Percentiles rank a stretch among this genome's conserved stretches.
Evolutionary conservation across 1,284 basidiomycete genomes (phyloP).

Genomic region (Pascua sp.): DNA sequence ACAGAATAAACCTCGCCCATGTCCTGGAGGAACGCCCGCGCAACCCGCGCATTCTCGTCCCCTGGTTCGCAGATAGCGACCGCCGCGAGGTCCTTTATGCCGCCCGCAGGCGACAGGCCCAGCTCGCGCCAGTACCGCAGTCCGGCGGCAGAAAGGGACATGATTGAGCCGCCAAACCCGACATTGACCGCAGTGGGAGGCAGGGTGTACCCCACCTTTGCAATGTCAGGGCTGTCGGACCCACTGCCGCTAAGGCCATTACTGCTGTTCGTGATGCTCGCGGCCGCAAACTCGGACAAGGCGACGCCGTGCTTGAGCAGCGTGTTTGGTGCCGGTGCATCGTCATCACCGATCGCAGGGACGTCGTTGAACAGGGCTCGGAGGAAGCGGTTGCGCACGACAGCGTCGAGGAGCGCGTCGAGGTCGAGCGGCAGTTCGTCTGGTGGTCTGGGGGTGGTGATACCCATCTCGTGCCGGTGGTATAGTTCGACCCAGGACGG

Average conservation of each 20-base stretch:
- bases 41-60: conserved; percentile 6
- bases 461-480: neutral
- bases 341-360: neutral
- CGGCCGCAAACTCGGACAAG: conserved; percentile 11
- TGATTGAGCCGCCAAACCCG: conserved; percentile 29
- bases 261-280: neutral
- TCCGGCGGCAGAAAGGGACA: conserved; percentile 30
- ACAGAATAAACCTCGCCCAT: conserved; percentile 19
- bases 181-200: conserved; percentile 17
- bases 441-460: neutral
- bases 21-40: conserved; percentile 17
- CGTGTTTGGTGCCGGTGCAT: neutral
- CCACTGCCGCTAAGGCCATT: neutral
- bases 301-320: conserved; percentile 13
- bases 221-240: neutral
- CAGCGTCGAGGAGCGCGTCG: conserved; percentile 13
- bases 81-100: conserved; percentile 32
- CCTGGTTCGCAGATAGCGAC: conserved; percentile 24
- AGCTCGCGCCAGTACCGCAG: conserved; percentile 42
- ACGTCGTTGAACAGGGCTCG: conserved; percentile 8
- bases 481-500: conserved; percentile 7
- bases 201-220: conserved; percentile 5
- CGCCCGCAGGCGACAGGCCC: conserved; percentile 38
- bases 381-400: conserved; percentile 18
- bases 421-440: conserved; percentile 6